These are phyloP conservation scores for Carex arenaria DNA, from an alignment of 202 grass and related monocot species.

Conservation along the genomic window DNA sequence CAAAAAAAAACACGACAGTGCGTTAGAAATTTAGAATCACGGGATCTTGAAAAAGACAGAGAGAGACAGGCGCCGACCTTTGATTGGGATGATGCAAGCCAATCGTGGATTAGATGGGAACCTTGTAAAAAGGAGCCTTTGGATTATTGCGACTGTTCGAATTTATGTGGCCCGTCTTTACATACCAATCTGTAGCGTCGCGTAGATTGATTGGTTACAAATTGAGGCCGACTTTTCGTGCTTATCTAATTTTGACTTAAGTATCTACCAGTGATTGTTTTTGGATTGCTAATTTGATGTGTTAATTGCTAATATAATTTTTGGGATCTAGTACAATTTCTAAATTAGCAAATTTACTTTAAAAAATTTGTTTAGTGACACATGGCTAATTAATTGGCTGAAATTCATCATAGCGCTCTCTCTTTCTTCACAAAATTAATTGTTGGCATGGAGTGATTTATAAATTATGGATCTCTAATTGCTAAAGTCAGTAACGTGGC, in stretches of 20 bases:
- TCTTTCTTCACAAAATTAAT: too few species aligned
- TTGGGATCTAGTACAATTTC: too few species aligned
- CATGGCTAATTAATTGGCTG: too few species aligned
- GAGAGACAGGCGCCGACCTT: slow-evolving; percentile 18
- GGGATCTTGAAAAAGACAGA: slow-evolving; percentile 7
- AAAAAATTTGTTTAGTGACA: too few species aligned
- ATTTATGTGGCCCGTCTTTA: not conserved
- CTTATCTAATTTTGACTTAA: slow-evolving; percentile 8
- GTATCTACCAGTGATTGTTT: too few species aligned
- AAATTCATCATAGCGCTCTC: too few species aligned
- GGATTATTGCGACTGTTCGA: slow-evolving; percentile 2
- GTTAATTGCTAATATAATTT: too few species aligned
- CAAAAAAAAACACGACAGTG: not conserved
- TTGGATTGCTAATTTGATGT: too few species aligned
- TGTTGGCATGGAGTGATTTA: too few species aligned
- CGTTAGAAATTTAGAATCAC: slow-evolving; percentile 6
- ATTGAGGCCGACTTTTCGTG: not conserved
- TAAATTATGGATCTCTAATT: too few species aligned
- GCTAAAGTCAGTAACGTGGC: too few species aligned
- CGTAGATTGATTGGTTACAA: not conserved
- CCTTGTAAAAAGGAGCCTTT: slow-evolving; percentile 1
- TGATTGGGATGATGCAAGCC: slow-evolving; percentile 12
- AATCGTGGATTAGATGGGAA: not conserved
- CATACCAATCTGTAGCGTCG: not conserved
- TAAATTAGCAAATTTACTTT: too few species aligned